Conservation (phyloP, 345 rosid species). For the Eucalyptus albens region DNA sequence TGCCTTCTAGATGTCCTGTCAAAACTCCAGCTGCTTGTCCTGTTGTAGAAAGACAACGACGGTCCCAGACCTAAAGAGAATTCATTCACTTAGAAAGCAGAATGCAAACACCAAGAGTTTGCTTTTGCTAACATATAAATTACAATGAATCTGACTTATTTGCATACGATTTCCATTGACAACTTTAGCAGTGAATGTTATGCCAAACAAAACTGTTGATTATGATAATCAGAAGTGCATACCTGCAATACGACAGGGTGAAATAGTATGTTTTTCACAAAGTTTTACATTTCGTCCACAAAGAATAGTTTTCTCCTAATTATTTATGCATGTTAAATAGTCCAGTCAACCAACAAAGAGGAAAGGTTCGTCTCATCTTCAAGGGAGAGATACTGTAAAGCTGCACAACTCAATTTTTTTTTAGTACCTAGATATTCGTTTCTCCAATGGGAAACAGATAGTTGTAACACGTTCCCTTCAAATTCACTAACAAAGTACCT, state of each 20-base stretch:
- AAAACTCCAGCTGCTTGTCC: conserved; percentile 50
- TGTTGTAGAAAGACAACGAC: conserved; percentile 38
- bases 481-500: neutral
- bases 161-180: neutral
- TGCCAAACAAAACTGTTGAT: neutral
- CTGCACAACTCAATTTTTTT: neutral
- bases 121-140: neutral
- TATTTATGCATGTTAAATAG: neutral
- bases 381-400: neutral
- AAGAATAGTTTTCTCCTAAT: neutral
- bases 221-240: neutral
- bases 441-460: neutral
- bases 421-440: neutral
- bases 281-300: neutral
- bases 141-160: neutral
- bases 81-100: neutral
- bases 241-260: neutral
- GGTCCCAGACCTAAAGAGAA: conserved; percentile 50
- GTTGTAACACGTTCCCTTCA: neutral
- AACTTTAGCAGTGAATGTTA: neutral
- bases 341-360: neutral
- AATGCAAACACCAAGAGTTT: neutral
- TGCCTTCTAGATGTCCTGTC: conserved; percentile 60
- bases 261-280: neutral
- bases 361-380: neutral